Percentiles rank a stretch among this genome's conserved stretches.
Evolutionary conservation across 106 monocot genomes (phyloP).

Genomic region (Dendrobium huoshanense): DNA sequence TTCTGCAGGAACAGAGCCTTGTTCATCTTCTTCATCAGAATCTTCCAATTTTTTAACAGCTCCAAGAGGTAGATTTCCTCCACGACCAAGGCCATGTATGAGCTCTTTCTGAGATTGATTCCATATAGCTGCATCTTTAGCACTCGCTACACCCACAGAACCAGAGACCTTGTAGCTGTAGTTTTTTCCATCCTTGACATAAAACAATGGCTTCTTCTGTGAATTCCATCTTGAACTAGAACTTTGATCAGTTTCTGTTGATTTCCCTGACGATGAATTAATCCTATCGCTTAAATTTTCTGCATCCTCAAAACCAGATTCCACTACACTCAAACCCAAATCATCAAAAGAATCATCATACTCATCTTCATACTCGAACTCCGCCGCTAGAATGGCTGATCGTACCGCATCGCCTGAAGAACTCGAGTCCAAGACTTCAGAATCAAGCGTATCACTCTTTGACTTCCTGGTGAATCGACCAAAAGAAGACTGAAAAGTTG

Average conservation of each 20-base stretch:
- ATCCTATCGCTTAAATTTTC: slow-evolving; percentile 30
- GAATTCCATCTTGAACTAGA: slow-evolving; percentile 49
- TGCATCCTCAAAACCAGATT: slow-evolving; percentile 63
- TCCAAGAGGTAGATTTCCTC: slow-evolving; percentile 71
- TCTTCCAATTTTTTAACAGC: slow-evolving; percentile 30
- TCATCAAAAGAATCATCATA: slow-evolving; percentile 99
- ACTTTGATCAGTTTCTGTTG: slow-evolving; percentile 17
- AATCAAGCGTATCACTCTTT: slow-evolving; percentile 14
- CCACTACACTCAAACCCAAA: slow-evolving; percentile 61
- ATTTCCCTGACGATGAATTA: slow-evolving; percentile 10
- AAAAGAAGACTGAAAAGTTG: slow-evolving; percentile 31
- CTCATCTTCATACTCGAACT: slow-evolving; percentile 83
- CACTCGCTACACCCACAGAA: slow-evolving; percentile 55
- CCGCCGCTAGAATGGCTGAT: slow-evolving; percentile 47
- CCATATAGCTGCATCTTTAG: slow-evolving; percentile 59
- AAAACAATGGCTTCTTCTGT: slow-evolving; percentile 77
- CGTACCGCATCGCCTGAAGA: slow-evolving; percentile 47
- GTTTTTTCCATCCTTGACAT: slow-evolving; percentile 97
- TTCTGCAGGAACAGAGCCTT: slow-evolving; percentile 12
- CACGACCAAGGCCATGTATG: slow-evolving; percentile 86
- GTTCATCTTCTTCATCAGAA: slow-evolving; percentile 18
- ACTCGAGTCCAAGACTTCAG: slow-evolving; percentile 48
- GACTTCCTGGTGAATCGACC: slow-evolving; percentile 79
- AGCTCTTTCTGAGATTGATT: slow-evolving; percentile 62
- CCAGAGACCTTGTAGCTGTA: slow-evolving; percentile 95